Percentiles rank a stretch among this genome's conserved stretches.
These are phyloP conservation scores for Morella rubra DNA, from an alignment of 306 rosid species.

Conservation along the genomic window DNA sequence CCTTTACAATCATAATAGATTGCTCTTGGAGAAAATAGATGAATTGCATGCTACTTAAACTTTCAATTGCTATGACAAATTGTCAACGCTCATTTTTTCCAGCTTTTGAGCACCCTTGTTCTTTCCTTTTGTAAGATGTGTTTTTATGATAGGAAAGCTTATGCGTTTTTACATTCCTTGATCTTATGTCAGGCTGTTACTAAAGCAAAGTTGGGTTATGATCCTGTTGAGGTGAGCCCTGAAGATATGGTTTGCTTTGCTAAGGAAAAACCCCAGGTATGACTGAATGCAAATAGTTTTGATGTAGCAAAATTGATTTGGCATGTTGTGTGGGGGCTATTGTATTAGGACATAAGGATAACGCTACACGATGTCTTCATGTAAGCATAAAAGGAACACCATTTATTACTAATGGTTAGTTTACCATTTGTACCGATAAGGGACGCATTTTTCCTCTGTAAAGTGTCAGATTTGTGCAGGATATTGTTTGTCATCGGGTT, in stretches of 20 bases:
- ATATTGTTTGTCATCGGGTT: not conserved
- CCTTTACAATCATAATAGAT: not conserved
- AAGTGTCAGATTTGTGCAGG: conserved; percentile 1
- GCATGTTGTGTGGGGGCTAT: conserved; percentile 7
- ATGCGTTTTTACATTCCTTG: conserved; percentile 24
- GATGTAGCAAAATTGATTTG: conserved; percentile 12
- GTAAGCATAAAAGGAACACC: conserved; percentile 1
- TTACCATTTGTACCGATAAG: conserved; percentile 5
- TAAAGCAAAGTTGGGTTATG: conserved; percentile 93
- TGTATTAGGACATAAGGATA: not conserved
- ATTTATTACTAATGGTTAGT: conserved; percentile 2
- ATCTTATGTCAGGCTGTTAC: conserved; percentile 85
- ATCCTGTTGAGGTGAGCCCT: conserved; percentile 94
- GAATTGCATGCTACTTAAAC: not conserved
- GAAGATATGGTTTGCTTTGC: conserved; percentile 99
- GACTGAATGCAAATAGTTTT: conserved; percentile 31
- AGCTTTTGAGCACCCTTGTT: not conserved
- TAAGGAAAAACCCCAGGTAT: conserved; percentile 96
- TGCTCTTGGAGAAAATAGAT: not conserved
- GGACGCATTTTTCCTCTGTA: conserved; percentile 1
- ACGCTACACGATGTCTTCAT: not conserved
- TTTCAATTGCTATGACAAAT: not conserved
- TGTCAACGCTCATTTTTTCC: not conserved
- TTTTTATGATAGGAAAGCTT: not conserved
- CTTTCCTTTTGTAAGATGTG: not conserved